These are phyloP conservation scores for Shiraia bambusicola DNA, from an alignment of 2,329 filamentous ascomycete species.

Conservation along the genomic window DNA sequence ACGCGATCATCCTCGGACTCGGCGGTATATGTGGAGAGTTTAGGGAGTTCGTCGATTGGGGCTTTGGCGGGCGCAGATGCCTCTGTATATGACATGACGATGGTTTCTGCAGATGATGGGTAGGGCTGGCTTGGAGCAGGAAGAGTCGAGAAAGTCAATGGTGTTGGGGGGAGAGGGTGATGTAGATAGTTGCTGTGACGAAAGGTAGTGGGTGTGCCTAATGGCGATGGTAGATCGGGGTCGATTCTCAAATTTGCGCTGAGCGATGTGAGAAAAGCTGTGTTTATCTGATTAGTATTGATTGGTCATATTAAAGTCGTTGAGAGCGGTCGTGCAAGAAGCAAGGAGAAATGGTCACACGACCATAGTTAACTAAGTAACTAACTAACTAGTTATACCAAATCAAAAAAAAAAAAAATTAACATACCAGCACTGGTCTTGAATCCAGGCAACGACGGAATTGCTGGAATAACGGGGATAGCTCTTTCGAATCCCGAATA, in stretches of 20 bases:
- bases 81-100: slow-evolving; percentile 41
- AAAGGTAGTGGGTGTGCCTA: slow-evolving; percentile 64
- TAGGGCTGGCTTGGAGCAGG: slow-evolving; percentile 37
- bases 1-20: slow-evolving; percentile 60
- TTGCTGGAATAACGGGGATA: slow-evolving; percentile 42
- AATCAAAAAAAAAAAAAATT: slow-evolving; percentile 10
- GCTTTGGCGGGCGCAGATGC: slow-evolving; percentile 23
- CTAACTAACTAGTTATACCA: no score
- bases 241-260: slow-evolving; percentile 75
- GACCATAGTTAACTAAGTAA: no score
- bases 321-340: no score
- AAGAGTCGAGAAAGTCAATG: slow-evolving; percentile 49
- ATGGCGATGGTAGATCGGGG: slow-evolving; percentile 60
- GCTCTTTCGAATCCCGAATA: slow-evolving; percentile 38
- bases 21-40: slow-evolving; percentile 61
- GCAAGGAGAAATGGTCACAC: slow-evolving; percentile 12
- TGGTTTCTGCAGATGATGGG: slow-evolving; percentile 40
- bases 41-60: slow-evolving; percentile 47
- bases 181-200: slow-evolving; percentile 46
- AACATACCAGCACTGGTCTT: slow-evolving; percentile 43
- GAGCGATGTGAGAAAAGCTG: slow-evolving; percentile 82
- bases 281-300: slow-evolving; percentile 14
- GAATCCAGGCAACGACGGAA: slow-evolving; percentile 42
- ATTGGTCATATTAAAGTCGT: no score
- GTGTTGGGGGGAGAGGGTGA: slow-evolving; percentile 57